These are phyloP conservation scores for Mallotus repandus DNA, from an alignment of 441 rosid species.

Conservation along the genomic window DNA sequence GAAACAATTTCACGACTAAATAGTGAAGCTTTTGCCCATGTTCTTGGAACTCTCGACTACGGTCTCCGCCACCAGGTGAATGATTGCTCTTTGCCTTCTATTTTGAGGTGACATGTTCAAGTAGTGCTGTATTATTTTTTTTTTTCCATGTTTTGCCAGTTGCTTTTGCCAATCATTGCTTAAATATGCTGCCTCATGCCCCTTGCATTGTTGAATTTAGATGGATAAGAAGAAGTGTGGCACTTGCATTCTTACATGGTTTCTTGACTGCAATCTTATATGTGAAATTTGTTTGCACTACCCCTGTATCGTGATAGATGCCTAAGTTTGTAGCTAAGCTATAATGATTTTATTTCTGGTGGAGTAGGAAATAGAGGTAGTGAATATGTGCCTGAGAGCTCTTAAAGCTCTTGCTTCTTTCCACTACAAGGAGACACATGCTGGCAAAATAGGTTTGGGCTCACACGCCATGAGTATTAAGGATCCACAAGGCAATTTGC, in stretches of 20 bases:
- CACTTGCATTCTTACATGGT: background rate
- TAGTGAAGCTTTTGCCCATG: conserved; percentile 71
- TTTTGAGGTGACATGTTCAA: background rate
- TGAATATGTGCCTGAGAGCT: conserved; percentile 88
- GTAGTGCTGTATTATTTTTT: background rate
- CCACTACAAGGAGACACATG: conserved; percentile 73
- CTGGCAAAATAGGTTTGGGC: conserved; percentile 71
- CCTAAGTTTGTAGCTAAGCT: background rate
- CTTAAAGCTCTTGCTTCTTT: conserved; percentile 86
- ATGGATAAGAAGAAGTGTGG: background rate
- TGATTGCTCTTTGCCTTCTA: background rate
- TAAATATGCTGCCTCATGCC: background rate
- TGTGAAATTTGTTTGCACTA: background rate
- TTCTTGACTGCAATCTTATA: background rate
- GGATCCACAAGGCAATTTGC: conserved; percentile 56
- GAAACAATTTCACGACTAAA: conserved; percentile 77
- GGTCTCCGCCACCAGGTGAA: conserved; percentile 96
- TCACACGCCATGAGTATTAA: conserved; percentile 52
- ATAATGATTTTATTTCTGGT: conserved; percentile 3
- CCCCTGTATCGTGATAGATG: conserved; percentile 3
- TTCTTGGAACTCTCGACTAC: conserved; percentile 78
- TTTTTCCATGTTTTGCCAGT: background rate
- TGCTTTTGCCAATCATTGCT: background rate
- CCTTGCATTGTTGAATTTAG: background rate
- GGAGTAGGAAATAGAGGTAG: conserved; percentile 74